Evolutionary conservation across 225 moss, liverwort and hornwort genomes (phyloP).

Genomic region (Thuidium tamariscinum): DNA sequence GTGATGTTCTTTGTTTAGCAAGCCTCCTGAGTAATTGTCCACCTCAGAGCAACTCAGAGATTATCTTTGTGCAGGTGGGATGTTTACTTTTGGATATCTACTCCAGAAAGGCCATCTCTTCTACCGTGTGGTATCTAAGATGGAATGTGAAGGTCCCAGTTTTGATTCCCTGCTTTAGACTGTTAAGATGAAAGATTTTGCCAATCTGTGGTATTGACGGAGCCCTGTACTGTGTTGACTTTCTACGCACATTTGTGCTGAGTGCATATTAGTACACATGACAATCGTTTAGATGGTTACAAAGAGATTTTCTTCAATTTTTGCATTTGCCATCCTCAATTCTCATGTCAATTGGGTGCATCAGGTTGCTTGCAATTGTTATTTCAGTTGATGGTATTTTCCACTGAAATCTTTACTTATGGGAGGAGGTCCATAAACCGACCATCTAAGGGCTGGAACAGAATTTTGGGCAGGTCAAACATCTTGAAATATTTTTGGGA

Average conservation of each 20-base stretch:
- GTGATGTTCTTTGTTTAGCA: not conserved
- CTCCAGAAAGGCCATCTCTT: not conserved
- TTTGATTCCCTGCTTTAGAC: constrained; percentile 17
- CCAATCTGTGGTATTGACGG: constrained; percentile 31
- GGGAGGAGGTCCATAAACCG: no score
- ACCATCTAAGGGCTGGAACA: no score
- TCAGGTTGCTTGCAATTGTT: not conserved
- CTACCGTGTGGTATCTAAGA: constrained; percentile 45
- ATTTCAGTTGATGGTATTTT: not conserved
- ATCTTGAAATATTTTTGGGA: no score
- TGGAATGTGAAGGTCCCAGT: constrained; percentile 39
- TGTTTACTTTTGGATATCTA: constrained; percentile 51
- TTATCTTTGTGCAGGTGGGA: constrained; percentile 35
- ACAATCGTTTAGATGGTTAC: not conserved
- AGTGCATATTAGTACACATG: not conserved
- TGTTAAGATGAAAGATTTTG: constrained; percentile 62
- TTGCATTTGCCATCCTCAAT: not conserved
- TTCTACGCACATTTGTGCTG: not conserved
- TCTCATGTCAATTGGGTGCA: not conserved
- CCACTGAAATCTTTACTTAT: not conserved
- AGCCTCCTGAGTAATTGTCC: not conserved
- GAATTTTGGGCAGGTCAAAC: no score
- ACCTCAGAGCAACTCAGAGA: not conserved
- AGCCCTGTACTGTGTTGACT: not conserved
- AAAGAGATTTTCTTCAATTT: not conserved